phyloP scores from a whole-genome alignment of 2,329 filamentous ascomycete genomes.

The Ophiostoma populinum region DNA sequence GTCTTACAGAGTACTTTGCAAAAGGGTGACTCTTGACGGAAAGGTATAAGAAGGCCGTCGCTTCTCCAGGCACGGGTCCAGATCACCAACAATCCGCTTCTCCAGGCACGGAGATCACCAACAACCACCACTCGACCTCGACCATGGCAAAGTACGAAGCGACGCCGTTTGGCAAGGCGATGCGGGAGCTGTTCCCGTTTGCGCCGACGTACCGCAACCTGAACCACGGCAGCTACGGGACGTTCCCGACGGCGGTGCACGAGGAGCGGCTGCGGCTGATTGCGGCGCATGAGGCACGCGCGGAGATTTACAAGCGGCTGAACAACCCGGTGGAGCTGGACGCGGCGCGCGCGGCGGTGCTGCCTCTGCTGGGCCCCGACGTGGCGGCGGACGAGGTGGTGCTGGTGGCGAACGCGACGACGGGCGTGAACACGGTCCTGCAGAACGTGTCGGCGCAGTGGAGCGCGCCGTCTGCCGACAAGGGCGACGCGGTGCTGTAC shows the following conservation, averaged over 20 bases:
- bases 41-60: no score
- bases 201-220: constrained; percentile 16
- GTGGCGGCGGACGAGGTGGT: constrained; percentile 36
- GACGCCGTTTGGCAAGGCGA: constrained; percentile 12
- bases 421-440: constrained; percentile 48
- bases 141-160: no score
- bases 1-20: no score
- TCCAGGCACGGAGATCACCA: background rate
- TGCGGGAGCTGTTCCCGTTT: constrained; percentile 19
- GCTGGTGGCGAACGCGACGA: constrained; percentile 55
- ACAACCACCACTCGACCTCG: background rate
- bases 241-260: constrained; percentile 40
- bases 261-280: constrained; percentile 34
- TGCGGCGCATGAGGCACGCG: constrained; percentile 37
- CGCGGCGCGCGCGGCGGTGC: constrained; percentile 38
- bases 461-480: constrained; percentile 8
- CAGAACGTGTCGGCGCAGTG: constrained; percentile 32
- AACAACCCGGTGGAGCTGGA: constrained; percentile 36
- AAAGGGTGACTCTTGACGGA: no score
- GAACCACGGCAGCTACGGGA: constrained; percentile 46
- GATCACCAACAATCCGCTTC: no score
- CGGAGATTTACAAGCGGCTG: constrained; percentile 50
- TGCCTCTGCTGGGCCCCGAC: constrained; percentile 34
- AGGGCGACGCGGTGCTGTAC: constrained; percentile 47
- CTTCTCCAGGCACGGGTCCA: no score